Evolutionary conservation across 2,329 filamentous ascomycete genomes (phyloP).

Genomic region (Tolypocladium tundrense): DNA sequence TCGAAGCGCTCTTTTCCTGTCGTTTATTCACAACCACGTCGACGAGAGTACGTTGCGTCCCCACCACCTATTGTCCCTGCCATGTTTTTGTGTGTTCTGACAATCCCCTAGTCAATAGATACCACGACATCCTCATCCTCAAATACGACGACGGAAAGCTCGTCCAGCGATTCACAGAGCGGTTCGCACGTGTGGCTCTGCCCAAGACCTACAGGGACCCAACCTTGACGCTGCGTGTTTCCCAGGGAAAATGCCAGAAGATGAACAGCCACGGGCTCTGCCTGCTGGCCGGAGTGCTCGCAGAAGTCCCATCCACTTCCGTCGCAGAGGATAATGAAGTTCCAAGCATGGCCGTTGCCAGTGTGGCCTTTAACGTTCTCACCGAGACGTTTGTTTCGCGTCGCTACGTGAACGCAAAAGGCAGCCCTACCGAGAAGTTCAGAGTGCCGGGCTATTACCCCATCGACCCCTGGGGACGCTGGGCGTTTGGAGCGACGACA

Average conservation of each 20-base stretch:
- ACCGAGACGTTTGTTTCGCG: background rate
- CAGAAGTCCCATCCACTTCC: background rate
- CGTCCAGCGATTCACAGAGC: background rate
- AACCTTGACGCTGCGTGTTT: background rate
- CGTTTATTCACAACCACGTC: background rate
- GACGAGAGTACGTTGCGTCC: background rate
- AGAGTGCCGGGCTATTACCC: too few relatives aligned
- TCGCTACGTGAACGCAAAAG: background rate
- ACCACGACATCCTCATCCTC: background rate
- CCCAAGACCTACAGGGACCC: background rate
- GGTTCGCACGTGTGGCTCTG: background rate
- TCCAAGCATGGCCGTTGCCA: background rate
- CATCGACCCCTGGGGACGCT: background rate
- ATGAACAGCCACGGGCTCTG: background rate
- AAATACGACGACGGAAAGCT: background rate
- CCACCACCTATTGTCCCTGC: background rate
- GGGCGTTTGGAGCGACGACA: background rate
- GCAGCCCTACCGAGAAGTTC: background rate
- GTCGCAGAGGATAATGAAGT: fast-evolving
- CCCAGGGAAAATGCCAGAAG: background rate
- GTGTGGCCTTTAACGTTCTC: background rate
- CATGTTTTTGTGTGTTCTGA: background rate
- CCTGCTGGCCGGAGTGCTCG: background rate
- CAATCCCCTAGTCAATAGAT: background rate
- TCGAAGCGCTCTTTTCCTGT: background rate